phyloP scores from a whole-genome alignment of 805 yeast genomes.

The Clavispora asparagi region DNA sequence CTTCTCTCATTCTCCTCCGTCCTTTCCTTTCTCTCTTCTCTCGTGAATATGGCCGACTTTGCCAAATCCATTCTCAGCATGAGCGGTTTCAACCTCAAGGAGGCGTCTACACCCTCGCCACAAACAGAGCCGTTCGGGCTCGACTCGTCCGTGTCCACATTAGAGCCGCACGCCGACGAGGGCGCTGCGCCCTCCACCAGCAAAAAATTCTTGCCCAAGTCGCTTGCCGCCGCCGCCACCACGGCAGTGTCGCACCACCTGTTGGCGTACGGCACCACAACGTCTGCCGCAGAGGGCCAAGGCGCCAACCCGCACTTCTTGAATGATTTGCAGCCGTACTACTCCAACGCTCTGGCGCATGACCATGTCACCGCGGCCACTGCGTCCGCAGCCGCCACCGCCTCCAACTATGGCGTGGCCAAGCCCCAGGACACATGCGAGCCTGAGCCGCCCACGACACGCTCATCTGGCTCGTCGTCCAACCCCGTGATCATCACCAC shows the following conservation, averaged over 20 bases:
- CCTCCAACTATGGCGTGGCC: constrained; percentile 3
- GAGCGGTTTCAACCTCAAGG: constrained; percentile 30
- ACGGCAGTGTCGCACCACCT: constrained; percentile 61
- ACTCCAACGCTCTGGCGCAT: constrained; percentile 9
- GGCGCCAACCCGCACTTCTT: constrained; percentile 11
- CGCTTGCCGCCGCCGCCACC: constrained; percentile 50
- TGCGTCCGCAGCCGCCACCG: constrained; percentile 1
- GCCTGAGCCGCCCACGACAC: constrained; percentile 5
- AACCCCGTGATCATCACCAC: constrained; percentile 34
- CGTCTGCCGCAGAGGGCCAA: constrained; percentile 5
- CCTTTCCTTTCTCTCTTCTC: no score
- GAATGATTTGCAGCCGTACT: constrained; percentile 16
- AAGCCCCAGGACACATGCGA: background rate
- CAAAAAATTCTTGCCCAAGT: constrained; percentile 30
- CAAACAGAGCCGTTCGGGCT: background rate
- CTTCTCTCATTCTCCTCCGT: no score
- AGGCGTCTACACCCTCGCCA: constrained; percentile 6
- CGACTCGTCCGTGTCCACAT: constrained; percentile 2
- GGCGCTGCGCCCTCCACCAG: constrained; percentile 1
- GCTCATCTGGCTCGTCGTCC: constrained; percentile 8
- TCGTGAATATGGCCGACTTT: constrained; percentile 35
- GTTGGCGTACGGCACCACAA: constrained; percentile 65
- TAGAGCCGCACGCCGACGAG: constrained; percentile 1
- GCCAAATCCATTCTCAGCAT: constrained; percentile 42
- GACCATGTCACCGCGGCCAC: background rate